Conservation (phyloP, 805 yeast species). For the Ogataea ramenticola region DNA sequence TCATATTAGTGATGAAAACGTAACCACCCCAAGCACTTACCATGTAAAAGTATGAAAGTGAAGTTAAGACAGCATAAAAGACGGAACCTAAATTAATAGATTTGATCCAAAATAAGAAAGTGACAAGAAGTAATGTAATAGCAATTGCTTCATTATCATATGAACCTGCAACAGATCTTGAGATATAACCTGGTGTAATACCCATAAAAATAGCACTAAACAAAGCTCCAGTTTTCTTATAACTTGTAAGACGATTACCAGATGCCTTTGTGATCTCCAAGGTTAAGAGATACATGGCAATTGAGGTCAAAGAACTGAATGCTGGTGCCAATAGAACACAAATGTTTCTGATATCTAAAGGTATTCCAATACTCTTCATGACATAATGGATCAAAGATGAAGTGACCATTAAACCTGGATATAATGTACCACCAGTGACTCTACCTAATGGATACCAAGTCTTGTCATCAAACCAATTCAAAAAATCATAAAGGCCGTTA, state of each 20-base stretch:
- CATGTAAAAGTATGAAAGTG: conserved; percentile 93
- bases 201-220: conserved; percentile 93
- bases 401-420: conserved; percentile 98
- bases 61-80: conserved; percentile 74
- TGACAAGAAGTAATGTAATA: conserved; percentile 88
- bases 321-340: conserved; percentile 97
- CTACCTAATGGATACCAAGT: conserved; percentile 99
- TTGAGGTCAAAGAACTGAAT: conserved; percentile 87
- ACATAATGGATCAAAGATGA: conserved; percentile 83
- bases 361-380: conserved; percentile 60
- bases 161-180: conserved; percentile 97
- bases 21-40: conserved; percentile 99
- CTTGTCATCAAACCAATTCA: conserved; percentile 97
- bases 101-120: conserved; percentile 94
- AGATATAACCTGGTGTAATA: conserved; percentile 97
- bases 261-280: conserved; percentile 76
- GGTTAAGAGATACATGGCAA: conserved; percentile 81
- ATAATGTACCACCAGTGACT: conserved; percentile 97
- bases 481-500: conserved; percentile 80
- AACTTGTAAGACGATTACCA: conserved; percentile 7
- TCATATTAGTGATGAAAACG: conserved; percentile 95
- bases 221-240: conserved; percentile 65
- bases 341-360: conserved; percentile 89
- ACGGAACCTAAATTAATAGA: conserved; percentile 88
- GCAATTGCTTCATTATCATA: conserved; percentile 99